Percentiles rank a stretch among this genome's conserved stretches.
Conservation (phyloP, 495 filamentous ascomycete genomes). For the Xylaria grammica region DNA sequence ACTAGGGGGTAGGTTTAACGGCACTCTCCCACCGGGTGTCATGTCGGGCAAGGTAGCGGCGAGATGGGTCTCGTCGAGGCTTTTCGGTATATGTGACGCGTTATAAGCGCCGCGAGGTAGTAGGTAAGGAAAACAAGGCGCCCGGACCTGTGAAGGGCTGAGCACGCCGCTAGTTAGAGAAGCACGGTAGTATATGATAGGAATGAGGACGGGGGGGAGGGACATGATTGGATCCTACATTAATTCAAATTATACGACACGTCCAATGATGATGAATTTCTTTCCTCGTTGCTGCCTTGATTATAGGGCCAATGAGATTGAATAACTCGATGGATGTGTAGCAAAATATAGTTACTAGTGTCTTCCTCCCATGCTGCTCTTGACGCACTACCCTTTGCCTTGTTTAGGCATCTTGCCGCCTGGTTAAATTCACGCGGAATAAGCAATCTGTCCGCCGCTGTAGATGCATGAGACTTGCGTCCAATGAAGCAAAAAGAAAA, state of each 20-base stretch:
- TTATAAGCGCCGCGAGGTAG: neutral
- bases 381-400: neutral
- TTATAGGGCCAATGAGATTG: neutral
- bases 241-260: neutral
- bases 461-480: neutral
- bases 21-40: neutral
- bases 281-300: constrained; percentile 1
- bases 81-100: neutral
- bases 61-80: neutral
- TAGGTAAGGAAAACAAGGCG: neutral
- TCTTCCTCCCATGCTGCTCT: neutral
- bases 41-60: neutral
- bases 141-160: neutral
- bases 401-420: neutral
- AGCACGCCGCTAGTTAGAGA: neutral
- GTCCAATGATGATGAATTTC: neutral
- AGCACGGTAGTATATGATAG: neutral
- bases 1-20: neutral
- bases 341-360: constrained; percentile 5
- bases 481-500: neutral
- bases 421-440: neutral
- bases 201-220: neutral
- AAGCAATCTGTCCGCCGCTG: neutral
- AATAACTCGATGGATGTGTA: neutral
- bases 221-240: neutral